These are phyloP conservation scores for Drechslerella stenobrocha DNA, from an alignment of 2,329 filamentous ascomycete species.

Conservation along the genomic window DNA sequence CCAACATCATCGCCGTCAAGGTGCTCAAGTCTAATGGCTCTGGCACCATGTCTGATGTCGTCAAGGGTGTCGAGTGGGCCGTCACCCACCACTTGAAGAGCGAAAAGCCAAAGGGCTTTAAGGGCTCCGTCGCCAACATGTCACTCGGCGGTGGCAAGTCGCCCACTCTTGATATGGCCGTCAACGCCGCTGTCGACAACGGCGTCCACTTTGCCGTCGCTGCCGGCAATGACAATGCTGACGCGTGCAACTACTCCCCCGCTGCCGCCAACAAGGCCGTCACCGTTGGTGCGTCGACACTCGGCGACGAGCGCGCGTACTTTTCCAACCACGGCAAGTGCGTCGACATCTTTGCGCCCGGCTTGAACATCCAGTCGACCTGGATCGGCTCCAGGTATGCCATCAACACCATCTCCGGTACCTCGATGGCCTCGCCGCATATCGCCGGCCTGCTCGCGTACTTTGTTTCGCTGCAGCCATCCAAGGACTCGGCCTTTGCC, in stretches of 20 bases:
- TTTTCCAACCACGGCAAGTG: slow-evolving; percentile 99
- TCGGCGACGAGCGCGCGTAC: slow-evolving; percentile 95
- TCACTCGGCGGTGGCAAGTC: slow-evolving; percentile 98
- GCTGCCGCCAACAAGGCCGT: slow-evolving; percentile 88
- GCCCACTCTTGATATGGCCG: slow-evolving; percentile 73
- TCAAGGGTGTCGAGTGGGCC: slow-evolving; percentile 96
- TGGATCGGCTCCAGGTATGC: slow-evolving; percentile 97
- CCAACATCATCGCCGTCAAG: slow-evolving; percentile 94
- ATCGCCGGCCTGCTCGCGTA: slow-evolving; percentile 96
- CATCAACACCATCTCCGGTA: slow-evolving; percentile 98
- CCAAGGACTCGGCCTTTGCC: slow-evolving; percentile 85
- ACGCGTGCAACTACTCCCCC: slow-evolving; percentile 99
- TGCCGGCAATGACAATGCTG: slow-evolving; percentile 97
- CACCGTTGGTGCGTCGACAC: slow-evolving; percentile 91
- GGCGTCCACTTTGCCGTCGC: slow-evolving; percentile 98
- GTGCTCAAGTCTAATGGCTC: slow-evolving; percentile 96
- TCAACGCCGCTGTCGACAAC: slow-evolving; percentile 60
- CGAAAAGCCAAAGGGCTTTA: slow-evolving; percentile 93
- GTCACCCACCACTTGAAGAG: slow-evolving; percentile 76
- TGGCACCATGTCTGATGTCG: slow-evolving; percentile 97
- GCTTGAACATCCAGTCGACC: slow-evolving; percentile 94
- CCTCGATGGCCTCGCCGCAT: slow-evolving; percentile 98
- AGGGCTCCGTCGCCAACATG: slow-evolving; percentile 99
- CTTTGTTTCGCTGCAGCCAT: slow-evolving; percentile 92
- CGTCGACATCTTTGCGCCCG: slow-evolving; percentile 79